Evolutionary conservation across 805 yeast genomes (phyloP).

Genomic region (Candida dendrica): DNA sequence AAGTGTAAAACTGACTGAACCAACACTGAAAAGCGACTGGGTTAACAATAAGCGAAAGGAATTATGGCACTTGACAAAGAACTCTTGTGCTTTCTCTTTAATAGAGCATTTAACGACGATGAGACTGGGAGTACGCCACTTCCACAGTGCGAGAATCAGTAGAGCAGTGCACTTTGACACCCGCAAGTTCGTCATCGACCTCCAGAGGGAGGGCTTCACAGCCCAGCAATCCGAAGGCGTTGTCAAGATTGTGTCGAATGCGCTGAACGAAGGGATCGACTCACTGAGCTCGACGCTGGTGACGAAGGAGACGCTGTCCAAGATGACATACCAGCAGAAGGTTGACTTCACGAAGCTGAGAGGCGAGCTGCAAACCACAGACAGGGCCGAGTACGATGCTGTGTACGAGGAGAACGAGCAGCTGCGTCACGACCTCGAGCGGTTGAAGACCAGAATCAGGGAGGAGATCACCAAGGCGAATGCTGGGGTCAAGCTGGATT

Average conservation of each 20-base stretch:
- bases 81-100: too few relatives aligned
- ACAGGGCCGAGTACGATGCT: constrained; percentile 75
- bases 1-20: too few relatives aligned
- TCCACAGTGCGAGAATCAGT: neutral
- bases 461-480: constrained; percentile 89
- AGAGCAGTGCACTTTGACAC: constrained; percentile 19
- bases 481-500: constrained; percentile 84
- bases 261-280: constrained; percentile 74
- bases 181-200: constrained; percentile 15
- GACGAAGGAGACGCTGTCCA: constrained; percentile 74
- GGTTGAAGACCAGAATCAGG: constrained; percentile 71
- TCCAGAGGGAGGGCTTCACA: constrained; percentile 59
- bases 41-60: neutral
- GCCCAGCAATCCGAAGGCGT: constrained; percentile 75
- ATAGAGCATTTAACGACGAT: neutral
- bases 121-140: neutral
- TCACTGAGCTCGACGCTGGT: constrained; percentile 73
- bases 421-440: constrained; percentile 76
- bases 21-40: too few relatives aligned
- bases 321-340: constrained; percentile 88
- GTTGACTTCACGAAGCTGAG: constrained; percentile 93
- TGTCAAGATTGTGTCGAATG: constrained; percentile 61
- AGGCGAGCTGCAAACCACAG: constrained; percentile 85
- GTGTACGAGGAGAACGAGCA: constrained; percentile 84
- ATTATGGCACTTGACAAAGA: neutral